phyloP scores from a whole-genome alignment of 306 rosid genomes.

The Acmispon strigosus region DNA sequence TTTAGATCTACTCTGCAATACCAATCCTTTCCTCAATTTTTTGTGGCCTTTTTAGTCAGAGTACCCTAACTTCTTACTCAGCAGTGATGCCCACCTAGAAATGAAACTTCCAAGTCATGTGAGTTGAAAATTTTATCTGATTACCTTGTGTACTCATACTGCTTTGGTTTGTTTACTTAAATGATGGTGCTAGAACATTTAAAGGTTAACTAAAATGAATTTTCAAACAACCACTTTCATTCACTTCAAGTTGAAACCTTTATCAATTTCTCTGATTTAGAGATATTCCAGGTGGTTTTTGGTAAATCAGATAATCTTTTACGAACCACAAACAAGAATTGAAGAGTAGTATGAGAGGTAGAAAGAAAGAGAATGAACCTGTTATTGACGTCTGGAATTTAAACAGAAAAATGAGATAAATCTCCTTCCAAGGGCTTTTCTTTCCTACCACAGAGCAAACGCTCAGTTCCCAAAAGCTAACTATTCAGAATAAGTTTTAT shows the following conservation, averaged over 20 bases:
- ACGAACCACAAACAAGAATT: neutral
- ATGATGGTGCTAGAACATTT: neutral
- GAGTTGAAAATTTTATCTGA: too few species aligned
- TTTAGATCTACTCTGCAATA: neutral
- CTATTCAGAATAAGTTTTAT: too few species aligned
- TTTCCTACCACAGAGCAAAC: too few species aligned
- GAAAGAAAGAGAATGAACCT: neutral
- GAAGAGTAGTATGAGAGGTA: neutral
- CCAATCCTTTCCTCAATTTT: neutral
- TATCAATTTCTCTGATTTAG: neutral
- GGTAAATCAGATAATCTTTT: neutral
- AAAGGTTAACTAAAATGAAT: neutral
- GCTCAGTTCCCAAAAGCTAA: too few species aligned
- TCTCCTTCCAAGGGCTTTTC: too few species aligned
- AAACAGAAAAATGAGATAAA: too few species aligned
- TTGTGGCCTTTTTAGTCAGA: too few species aligned
- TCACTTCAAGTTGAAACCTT: too few species aligned
- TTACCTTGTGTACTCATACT: neutral
- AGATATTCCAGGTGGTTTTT: neutral
- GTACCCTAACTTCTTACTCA: too few species aligned
- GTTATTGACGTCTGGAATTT: neutral
- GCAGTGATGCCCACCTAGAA: too few species aligned
- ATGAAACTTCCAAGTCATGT: too few species aligned
- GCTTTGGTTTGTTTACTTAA: neutral
- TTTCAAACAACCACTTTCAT: too few species aligned